Evolutionary conservation across 139 green algal genomes (phyloP).

Genomic region (Chara braunii): DNA sequence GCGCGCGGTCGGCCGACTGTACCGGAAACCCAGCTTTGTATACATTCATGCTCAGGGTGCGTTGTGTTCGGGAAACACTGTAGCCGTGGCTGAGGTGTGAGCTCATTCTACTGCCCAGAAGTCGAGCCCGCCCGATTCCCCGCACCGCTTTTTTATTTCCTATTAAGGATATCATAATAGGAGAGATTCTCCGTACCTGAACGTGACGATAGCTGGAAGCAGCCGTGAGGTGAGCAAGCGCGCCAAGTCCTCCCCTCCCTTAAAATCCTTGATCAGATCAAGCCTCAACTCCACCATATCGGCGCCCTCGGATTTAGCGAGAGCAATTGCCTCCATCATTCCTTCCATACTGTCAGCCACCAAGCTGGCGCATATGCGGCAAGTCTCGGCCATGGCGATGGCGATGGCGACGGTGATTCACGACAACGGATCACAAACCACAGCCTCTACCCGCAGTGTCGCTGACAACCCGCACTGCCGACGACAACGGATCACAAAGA

Average conservation of each 20-base stretch:
- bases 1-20: too few relatives aligned
- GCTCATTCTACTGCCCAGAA: too few relatives aligned
- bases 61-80: not conserved
- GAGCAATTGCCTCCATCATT: constrained; percentile 12
- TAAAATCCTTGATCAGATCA: constrained; percentile 26
- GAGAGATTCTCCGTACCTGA: constrained; percentile 14
- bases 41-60: not conserved
- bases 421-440: too few relatives aligned
- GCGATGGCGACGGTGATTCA: not conserved
- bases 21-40: not conserved
- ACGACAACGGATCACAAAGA: too few relatives aligned
- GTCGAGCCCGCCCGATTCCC: too few relatives aligned
- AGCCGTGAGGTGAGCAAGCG: not conserved
- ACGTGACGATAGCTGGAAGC: constrained; percentile 37
- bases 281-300: constrained; percentile 21
- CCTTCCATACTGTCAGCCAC: constrained; percentile 11
- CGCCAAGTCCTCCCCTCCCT: not conserved
- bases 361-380: constrained; percentile 20
- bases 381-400: not conserved
- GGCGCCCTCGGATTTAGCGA: constrained; percentile 11
- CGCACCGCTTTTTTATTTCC: not conserved
- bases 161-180: constrained; percentile 7
- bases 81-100: too few relatives aligned
- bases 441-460: too few relatives aligned
- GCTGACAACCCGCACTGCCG: too few relatives aligned